phyloP scores from a whole-genome alignment of 2,329 filamentous ascomycete species.

The Aurifilum marmelostoma region DNA sequence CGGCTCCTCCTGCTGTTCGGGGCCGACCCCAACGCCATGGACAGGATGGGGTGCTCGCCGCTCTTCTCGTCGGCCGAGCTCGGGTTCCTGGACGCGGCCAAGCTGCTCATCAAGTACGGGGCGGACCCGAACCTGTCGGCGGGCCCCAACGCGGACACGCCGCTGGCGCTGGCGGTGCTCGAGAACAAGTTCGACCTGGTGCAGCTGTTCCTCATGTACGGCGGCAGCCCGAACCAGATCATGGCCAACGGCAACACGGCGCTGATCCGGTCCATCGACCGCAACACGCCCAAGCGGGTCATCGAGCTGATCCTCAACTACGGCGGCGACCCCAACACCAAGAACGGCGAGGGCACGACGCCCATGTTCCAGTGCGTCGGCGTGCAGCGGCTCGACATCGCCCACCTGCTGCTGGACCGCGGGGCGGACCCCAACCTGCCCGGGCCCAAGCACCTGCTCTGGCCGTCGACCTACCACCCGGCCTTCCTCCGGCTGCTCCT shows the following conservation, averaged over 20 bases:
- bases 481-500: slow-evolving; percentile 62
- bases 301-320: slow-evolving; percentile 64
- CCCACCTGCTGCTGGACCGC: slow-evolving; percentile 54
- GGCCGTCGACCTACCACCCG: slow-evolving; percentile 65
- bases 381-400: slow-evolving; percentile 57
- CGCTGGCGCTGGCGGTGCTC: slow-evolving; percentile 54
- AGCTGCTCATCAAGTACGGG: slow-evolving; percentile 66
- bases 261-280: slow-evolving; percentile 63
- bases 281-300: slow-evolving; percentile 56
- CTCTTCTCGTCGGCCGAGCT: slow-evolving; percentile 55
- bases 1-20: slow-evolving; percentile 61
- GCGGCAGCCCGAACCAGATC: slow-evolving; percentile 58
- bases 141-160: slow-evolving; percentile 56
- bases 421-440: slow-evolving; percentile 70
- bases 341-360: slow-evolving; percentile 65
- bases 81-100: slow-evolving; percentile 59
- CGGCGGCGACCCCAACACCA: slow-evolving; percentile 59
- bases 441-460: slow-evolving; percentile 69
- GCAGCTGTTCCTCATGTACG: slow-evolving; percentile 64
- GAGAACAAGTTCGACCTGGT: slow-evolving; percentile 60
- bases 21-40: slow-evolving; percentile 57
- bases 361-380: slow-evolving; percentile 66
- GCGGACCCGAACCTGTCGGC: slow-evolving; percentile 41
- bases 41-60: slow-evolving; percentile 54
- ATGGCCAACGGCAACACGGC: slow-evolving; percentile 63